phyloP scores from a whole-genome alignment of 768 basidiomycete species.

The Dacryopinax primogenitus region DNA sequence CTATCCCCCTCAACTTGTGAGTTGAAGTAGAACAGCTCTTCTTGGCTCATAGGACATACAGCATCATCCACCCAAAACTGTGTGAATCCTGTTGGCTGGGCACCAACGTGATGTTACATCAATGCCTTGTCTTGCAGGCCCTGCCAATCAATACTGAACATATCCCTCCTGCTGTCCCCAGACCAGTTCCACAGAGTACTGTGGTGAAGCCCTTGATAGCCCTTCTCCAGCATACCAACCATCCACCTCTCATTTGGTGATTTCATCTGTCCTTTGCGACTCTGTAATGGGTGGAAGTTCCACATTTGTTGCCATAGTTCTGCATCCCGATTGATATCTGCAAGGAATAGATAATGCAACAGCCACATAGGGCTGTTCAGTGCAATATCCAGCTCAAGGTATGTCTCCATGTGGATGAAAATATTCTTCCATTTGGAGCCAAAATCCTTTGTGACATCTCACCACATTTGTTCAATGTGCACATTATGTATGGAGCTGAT shows the following conservation, averaged over 20 bases:
- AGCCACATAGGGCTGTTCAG: constrained; percentile 35
- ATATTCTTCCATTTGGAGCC: constrained; percentile 33
- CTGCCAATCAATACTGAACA: constrained; percentile 22
- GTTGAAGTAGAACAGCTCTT: neutral
- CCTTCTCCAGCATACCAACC: neutral
- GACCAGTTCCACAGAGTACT: neutral
- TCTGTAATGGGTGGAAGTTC: constrained; percentile 31
- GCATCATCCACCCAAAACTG: neutral
- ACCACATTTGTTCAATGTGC: constrained; percentile 36
- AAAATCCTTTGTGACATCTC: constrained; percentile 34
- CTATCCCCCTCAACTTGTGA: neutral
- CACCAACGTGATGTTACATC: constrained; percentile 14
- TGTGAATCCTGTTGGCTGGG: neutral
- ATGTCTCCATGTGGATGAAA: constrained; percentile 28
- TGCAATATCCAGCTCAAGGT: constrained; percentile 27
- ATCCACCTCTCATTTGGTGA: neutral
- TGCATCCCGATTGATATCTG: constrained; percentile 30
- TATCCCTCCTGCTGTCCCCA: neutral
- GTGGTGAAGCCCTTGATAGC: neutral
- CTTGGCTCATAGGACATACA: neutral
- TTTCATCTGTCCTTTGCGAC: neutral
- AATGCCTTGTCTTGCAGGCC: constrained; percentile 12
- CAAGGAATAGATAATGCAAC: constrained; percentile 32
- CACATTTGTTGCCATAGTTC: constrained; percentile 27
- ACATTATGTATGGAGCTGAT: constrained; percentile 33